phyloP scores from a whole-genome alignment of 495 filamentous ascomycete species.

The Monascus purpureus region DNA sequence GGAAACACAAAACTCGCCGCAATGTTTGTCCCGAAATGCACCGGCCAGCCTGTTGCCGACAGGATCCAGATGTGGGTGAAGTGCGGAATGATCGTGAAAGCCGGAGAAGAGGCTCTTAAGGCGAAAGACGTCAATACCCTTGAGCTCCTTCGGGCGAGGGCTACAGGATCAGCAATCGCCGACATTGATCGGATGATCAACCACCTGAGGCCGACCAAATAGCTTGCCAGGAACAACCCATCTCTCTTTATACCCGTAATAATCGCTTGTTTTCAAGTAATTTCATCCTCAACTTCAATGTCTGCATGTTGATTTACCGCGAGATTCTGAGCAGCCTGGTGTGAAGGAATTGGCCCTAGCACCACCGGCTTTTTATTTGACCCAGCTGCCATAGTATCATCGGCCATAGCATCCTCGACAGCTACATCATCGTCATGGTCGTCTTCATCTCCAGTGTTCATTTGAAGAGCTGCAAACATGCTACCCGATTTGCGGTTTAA shows the following conservation, averaged over 20 bases:
- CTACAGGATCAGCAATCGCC: conserved; percentile 36
- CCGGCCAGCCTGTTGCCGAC: conserved; percentile 43
- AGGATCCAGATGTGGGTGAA: conserved; percentile 90
- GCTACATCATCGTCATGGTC: conserved; percentile 12
- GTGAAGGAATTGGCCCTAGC: conserved; percentile 6
- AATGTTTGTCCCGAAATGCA: conserved; percentile 79
- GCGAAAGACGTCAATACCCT: conserved; percentile 60
- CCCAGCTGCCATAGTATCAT: conserved; percentile 11
- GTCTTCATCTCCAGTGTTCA: conserved; percentile 1
- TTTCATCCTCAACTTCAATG: conserved; percentile 27
- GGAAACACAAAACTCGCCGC: conserved; percentile 82
- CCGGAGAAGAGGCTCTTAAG: conserved; percentile 81
- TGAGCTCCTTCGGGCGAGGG: conserved; percentile 42
- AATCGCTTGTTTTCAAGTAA: conserved; percentile 22
- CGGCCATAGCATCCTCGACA: conserved; percentile 20
- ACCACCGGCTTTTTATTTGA: conserved; percentile 4
- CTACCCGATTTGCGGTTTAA: conserved; percentile 20
- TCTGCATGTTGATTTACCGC: conserved; percentile 10
- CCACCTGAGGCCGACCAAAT: conserved; percentile 37
- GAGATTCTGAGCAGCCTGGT: conserved; percentile 4
- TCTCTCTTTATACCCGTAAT: conserved; percentile 2
- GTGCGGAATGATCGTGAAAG: conserved; percentile 80
- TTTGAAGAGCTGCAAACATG: conserved; percentile 17
- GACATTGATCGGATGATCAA: conserved; percentile 52
- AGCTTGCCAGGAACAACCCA: conserved; percentile 7